phyloP scores from a whole-genome alignment of 768 basidiomycete genomes.

The Macrolepiota dolichaula region DNA sequence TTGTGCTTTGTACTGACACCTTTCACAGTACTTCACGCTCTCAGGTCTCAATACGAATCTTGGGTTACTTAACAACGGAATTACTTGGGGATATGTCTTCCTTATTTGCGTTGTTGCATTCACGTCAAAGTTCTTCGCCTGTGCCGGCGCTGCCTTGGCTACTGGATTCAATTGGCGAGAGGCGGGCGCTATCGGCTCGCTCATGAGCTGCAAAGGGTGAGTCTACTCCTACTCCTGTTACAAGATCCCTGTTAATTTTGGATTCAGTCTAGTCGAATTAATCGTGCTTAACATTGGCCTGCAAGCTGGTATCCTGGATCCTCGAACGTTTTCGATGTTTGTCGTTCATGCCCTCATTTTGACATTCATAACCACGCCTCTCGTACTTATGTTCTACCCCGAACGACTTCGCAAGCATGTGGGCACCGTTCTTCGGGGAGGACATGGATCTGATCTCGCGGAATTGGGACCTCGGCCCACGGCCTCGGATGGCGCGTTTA shows the following conservation, averaged over 20 bases:
- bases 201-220: slow-evolving; percentile 91
- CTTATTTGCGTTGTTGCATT: slow-evolving; percentile 76
- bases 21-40: slow-evolving; percentile 66
- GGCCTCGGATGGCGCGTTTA: slow-evolving; percentile 36
- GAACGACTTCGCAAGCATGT: slow-evolving; percentile 41
- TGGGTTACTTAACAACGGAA: slow-evolving; percentile 68
- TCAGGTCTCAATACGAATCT: slow-evolving; percentile 83
- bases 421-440: neutral
- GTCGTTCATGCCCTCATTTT: slow-evolving; percentile 75
- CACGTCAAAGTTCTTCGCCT: slow-evolving; percentile 74
- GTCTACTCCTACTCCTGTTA: slow-evolving; percentile 17
- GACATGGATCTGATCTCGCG: neutral
- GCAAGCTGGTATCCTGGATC: slow-evolving; percentile 57
- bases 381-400: slow-evolving; percentile 78
- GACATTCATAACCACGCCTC: slow-evolving; percentile 83
- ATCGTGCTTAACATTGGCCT: slow-evolving; percentile 91
- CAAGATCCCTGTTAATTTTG: neutral
- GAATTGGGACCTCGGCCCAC: slow-evolving; percentile 12
- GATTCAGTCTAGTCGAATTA: slow-evolving; percentile 67
- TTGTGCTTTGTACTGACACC: neutral
- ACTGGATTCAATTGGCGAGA: slow-evolving; percentile 75
- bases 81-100: slow-evolving; percentile 80
- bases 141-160: slow-evolving; percentile 52
- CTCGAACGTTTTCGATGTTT: slow-evolving; percentile 84
- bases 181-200: slow-evolving; percentile 73